A percentile compares a stretch with the other conserved stretches of the same genome.
Evolutionary conservation across 1,284 basidiomycete species (phyloP).

Genomic region (Mycena citricolor): DNA sequence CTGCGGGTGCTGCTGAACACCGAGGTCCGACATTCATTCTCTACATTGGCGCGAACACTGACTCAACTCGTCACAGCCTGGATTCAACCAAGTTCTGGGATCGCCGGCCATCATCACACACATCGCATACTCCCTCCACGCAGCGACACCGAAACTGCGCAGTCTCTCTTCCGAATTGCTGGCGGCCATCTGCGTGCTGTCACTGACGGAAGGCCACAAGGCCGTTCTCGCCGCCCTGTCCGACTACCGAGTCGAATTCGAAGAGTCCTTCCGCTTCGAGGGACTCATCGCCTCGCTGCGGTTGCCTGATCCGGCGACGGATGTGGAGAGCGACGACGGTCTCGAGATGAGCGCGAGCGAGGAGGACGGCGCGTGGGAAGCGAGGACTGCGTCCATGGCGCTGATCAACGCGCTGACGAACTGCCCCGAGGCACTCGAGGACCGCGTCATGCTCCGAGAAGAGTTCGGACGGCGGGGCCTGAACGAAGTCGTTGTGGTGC

Average conservation of each 20-base stretch:
- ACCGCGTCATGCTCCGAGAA: slow-evolving; percentile 75
- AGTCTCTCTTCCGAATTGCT: slow-evolving; percentile 77
- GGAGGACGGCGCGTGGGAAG: slow-evolving; percentile 81
- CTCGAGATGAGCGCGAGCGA: slow-evolving; percentile 33
- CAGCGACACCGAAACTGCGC: slow-evolving; percentile 69
- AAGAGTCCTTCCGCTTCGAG: slow-evolving; percentile 81
- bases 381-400: slow-evolving; percentile 72
- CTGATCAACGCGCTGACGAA: slow-evolving; percentile 81
- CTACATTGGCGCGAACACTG: neutral
- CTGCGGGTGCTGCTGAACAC: slow-evolving; percentile 84
- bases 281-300: slow-evolving; percentile 68
- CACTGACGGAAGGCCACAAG: slow-evolving; percentile 68
- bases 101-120: slow-evolving; percentile 71
- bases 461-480: slow-evolving; percentile 80
- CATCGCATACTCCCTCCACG: slow-evolving; percentile 71
- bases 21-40: slow-evolving; percentile 52
- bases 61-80: slow-evolving; percentile 48
- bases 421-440: slow-evolving; percentile 75
- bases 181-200: slow-evolving; percentile 80
- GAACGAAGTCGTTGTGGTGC: slow-evolving; percentile 80
- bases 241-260: slow-evolving; percentile 71
- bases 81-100: slow-evolving; percentile 70
- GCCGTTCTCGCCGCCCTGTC: slow-evolving; percentile 78
- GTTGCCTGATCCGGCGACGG: slow-evolving; percentile 28
- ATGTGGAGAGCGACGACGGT: slow-evolving; percentile 6